Evolutionary conservation across 306 rosid species (phyloP).

Genomic region (Sicyos edulis): DNA sequence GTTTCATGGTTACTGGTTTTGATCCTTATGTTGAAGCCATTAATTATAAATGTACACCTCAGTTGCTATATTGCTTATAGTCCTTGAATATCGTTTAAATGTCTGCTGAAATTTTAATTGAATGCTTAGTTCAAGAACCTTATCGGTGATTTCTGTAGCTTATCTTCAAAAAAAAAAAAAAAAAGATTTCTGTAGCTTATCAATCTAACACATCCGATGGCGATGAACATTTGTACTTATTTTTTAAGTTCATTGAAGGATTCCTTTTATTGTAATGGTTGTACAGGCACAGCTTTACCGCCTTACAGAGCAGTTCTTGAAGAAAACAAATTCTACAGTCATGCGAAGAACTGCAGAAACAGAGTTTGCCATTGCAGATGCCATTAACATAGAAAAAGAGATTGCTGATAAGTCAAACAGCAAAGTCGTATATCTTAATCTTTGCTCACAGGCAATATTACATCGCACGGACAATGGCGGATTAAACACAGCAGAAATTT

Average conservation of each 20-base stretch:
- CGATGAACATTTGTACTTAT: background rate
- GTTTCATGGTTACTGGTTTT: background rate
- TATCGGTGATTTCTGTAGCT: background rate
- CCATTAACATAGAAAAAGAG: conserved; percentile 77
- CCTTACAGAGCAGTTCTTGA: conserved; percentile 75
- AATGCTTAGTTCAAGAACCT: background rate
- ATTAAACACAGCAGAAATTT: conserved; percentile 34
- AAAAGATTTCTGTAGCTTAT: background rate
- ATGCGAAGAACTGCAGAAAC: conserved; percentile 75
- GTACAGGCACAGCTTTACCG: conserved; percentile 81
- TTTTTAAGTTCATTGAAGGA: background rate
- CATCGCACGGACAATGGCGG: conserved; percentile 49
- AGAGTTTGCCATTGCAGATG: conserved; percentile 95
- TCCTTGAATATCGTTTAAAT: background rate
- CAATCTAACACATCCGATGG: background rate
- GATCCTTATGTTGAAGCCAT: background rate
- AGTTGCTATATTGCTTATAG: conserved; percentile 1
- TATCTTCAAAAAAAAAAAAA: too few relatives aligned
- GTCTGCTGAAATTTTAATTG: background rate
- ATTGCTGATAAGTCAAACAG: conserved; percentile 80
- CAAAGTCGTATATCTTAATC: conserved; percentile 79
- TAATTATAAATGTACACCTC: background rate
- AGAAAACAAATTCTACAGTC: conserved; percentile 53
- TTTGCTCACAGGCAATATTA: conserved; percentile 73
- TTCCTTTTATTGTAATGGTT: conserved; percentile 2